phyloP scores from a whole-genome alignment of 148 eudicot species.

The Nepenthes gracilis region DNA sequence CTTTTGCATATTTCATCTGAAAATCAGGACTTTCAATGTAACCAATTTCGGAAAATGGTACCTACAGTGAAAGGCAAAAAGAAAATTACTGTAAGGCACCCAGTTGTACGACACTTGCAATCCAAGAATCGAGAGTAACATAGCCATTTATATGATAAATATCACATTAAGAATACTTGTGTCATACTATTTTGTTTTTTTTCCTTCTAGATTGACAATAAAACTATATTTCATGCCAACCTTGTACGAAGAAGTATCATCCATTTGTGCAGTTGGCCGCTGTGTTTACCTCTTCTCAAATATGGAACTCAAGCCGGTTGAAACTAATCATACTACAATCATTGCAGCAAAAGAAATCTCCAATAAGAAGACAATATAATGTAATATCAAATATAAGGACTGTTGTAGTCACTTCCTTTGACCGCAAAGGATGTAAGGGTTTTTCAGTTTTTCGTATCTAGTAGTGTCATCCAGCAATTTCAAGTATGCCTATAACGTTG shows the following conservation, averaged over 20 bases:
- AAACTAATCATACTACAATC: slow-evolving; percentile 69
- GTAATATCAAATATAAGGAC: too few species aligned
- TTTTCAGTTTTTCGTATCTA: too few species aligned
- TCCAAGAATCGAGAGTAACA: background rate
- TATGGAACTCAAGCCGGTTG: slow-evolving; percentile 73
- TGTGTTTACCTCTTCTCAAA: slow-evolving; percentile 87
- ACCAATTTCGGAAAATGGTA: slow-evolving; percentile 70
- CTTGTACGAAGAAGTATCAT: slow-evolving; percentile 63
- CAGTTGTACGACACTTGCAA: background rate
- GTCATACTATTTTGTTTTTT: too few species aligned
- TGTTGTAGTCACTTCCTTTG: too few species aligned
- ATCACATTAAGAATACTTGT: too few species aligned
- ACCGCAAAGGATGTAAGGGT: too few species aligned
- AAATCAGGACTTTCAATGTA: slow-evolving; percentile 89
- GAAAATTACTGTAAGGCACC: background rate
- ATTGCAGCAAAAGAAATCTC: slow-evolving; percentile 32
- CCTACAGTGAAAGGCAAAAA: slow-evolving; percentile 21
- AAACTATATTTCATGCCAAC: slow-evolving; percentile 16
- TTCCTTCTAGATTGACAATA: background rate
- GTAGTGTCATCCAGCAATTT: too few species aligned
- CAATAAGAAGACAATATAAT: too few species aligned
- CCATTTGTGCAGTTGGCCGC: slow-evolving; percentile 59
- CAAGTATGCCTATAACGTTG: too few species aligned
- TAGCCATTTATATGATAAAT: background rate
- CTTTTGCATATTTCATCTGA: slow-evolving; percentile 88